phyloP scores from a whole-genome alignment of 1,284 basidiomycete genomes.

The Ceratobasidium sp. region DNA sequence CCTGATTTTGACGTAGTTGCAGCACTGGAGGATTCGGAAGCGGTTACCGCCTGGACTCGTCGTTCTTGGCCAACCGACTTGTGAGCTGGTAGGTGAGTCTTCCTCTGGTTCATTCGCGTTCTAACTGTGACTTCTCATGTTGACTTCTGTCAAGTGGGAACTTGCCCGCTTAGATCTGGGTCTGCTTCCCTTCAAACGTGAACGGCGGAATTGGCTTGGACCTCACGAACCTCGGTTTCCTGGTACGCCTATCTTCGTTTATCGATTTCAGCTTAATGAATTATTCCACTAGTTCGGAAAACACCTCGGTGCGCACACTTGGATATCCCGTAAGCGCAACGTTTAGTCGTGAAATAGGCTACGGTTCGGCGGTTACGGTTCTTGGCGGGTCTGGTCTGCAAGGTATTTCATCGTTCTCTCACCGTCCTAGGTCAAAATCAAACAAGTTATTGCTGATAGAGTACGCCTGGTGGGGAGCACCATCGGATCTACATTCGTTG shows the following conservation, averaged over 20 bases:
- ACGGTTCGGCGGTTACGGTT: conserved; percentile 64
- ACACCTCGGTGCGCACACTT: conserved; percentile 63
- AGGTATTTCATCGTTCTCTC: conserved; percentile 53
- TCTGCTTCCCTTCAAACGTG: too few relatives aligned
- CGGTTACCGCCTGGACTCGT: too few relatives aligned
- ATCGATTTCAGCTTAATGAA: neutral
- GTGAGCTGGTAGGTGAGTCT: conserved; percentile 55
- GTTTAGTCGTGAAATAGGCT: conserved; percentile 64
- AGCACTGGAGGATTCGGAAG: conserved; percentile 58
- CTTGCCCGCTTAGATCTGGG: neutral
- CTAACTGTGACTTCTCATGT: too few relatives aligned
- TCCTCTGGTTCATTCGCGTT: neutral
- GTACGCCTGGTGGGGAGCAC: conserved; percentile 90
- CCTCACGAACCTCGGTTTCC: conserved; percentile 54
- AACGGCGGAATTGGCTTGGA: too few relatives aligned
- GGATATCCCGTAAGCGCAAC: conserved; percentile 61
- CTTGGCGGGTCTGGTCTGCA: conserved; percentile 63
- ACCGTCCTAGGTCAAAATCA: too few relatives aligned
- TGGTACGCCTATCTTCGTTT: conserved; percentile 51
- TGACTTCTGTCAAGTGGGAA: conserved; percentile 10
- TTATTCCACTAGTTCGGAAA: conserved; percentile 59
- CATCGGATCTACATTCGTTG: conserved; percentile 77
- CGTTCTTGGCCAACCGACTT: conserved; percentile 56
- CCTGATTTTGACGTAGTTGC: too few relatives aligned
- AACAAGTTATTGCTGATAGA: conserved; percentile 53